Evolutionary conservation across 2,329 filamentous ascomycete genomes (phyloP), one percentile per base, ranked within the genome.

Genomic region (Ophiostoma fasciatum): DNA sequence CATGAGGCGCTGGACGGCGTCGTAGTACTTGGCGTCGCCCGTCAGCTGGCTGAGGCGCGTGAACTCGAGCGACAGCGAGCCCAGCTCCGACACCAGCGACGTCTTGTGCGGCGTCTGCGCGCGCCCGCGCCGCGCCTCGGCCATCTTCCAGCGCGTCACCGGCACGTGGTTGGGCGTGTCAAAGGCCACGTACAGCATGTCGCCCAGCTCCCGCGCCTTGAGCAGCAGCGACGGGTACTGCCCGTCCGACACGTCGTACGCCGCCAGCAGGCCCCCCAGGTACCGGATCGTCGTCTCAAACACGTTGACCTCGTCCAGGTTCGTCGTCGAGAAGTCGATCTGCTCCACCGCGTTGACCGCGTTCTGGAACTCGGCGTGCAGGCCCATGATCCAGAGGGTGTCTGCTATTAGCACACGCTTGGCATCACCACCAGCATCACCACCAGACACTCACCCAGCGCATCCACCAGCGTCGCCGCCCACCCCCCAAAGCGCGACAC

Each of bases 1-100:
- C 44, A 80, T 84, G 41, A 88, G 68, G n/a, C 77, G 68, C 42
- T 79, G 76, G 36, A 82, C 69, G 5, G 78, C 79, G 54, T 83
- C 78, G 53, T 79, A 85, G 56, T 81, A 87, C 51, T 78, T 83
- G 37, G 69, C 57, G 41, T 84, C 64, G 34, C 71, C 72, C 0
- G 81, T 83, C 39, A 87, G 59, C 55, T 87, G 81, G 15, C 75
- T 74, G 31, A 88, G 62, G 6, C 81, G 64, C 3, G 78, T 83
- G 50, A 87, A 83, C 50, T 87, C 81, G 40, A 88, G 54, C 8
- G 72, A 74, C 38, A 87, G 61, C 9, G 78, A 80, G 22, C 79
- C 80, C 13, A 58, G 56, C n/a, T 60, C 61, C 20, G 64, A 64
- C 7, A 56, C 54, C 3, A 59, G 55, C 46, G 63, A 60, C 36